phyloP scores from a whole-genome alignment of 257 asterid genomes.

The Solanum sejunctum region DNA sequence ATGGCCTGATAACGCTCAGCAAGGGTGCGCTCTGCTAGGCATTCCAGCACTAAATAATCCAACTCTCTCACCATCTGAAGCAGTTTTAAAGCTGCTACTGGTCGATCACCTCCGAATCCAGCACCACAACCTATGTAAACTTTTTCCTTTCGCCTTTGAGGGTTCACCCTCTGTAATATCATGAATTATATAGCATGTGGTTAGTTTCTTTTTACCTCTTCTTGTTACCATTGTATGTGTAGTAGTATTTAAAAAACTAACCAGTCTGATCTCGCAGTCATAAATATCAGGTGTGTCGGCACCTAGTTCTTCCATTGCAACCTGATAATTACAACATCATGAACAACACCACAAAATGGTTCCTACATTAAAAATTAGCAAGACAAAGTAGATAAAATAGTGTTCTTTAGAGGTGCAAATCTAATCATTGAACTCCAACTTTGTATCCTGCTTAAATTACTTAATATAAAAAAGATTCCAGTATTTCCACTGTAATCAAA shows the following conservation, averaged over 20 bases:
- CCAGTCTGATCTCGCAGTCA: slow-evolving; percentile 61
- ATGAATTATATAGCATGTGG: not conserved
- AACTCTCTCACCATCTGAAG: slow-evolving; percentile 66
- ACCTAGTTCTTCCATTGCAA: slow-evolving; percentile 19
- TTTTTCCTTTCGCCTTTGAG: slow-evolving; percentile 63
- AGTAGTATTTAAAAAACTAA: slow-evolving; percentile 5
- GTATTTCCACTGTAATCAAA: not conserved
- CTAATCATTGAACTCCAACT: not conserved
- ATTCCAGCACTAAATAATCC: slow-evolving; percentile 83
- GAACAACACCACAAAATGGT: not conserved
- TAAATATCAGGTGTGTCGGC: slow-evolving; percentile 20
- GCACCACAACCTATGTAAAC: slow-evolving; percentile 91
- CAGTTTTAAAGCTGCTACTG: slow-evolving; percentile 76
- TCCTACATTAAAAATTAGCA: not conserved
- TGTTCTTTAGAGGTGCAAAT: not conserved
- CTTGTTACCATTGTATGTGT: no score
- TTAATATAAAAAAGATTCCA: not conserved
- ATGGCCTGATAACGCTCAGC: slow-evolving; percentile 67
- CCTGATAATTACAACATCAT: slow-evolving; percentile 10
- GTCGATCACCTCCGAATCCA: slow-evolving; percentile 95
- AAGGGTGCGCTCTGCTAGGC: slow-evolving; percentile 97
- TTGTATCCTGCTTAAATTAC: not conserved
- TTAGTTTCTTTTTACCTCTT: not conserved
- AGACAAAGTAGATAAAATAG: not conserved
- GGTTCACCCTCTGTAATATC: slow-evolving; percentile 50